Evolutionary conservation across 192 early-diverging fungal genomes (phyloP), one percentile per base, ranked within the genome.

Genomic region (Dissophora ornata): DNA sequence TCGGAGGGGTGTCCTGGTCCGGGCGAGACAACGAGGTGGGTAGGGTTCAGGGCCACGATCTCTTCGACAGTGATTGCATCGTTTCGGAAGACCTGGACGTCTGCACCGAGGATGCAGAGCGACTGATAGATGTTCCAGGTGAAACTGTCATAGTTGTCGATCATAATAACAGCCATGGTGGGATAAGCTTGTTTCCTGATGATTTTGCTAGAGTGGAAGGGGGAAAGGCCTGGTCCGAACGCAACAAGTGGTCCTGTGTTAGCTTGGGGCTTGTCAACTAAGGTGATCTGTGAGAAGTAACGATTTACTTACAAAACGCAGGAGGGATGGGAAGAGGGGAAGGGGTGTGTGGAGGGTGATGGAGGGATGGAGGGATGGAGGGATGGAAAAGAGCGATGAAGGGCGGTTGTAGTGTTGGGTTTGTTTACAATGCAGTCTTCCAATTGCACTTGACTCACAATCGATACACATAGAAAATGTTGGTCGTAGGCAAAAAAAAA

Each of bases 71-170:
- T 93, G 60, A 96, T 92, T 65, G 95, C 87, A 79, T 98, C 96
- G 79, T 99, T 98, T 32, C 98, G 88, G 74, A 85, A 93, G 44
- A 99, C 98, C 36, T 84, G 81, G 22, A 99, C 97, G 44, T 97
- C 80, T 2, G 97, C 97, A 16, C 97, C 97, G 18, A 96, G 88
- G 67, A 92, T 87, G 50, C 88, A 89, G 16, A 99, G 86, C 56
- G 91, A 97, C 84, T 98, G 97, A 83, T 97, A 98, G 32, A 99
- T 87, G 81, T 99, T 99, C 89, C 95, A 99, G 26, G 96, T 98
- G 71, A 99, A 99, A 64, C 90, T 93, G 85, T 99, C 98, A 88
- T 97, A 99, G 70, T 97, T 97, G 85, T 99, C 97, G 54, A 99
- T 96, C 67, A 97, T 86, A 52, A 98, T 61, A 40, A 92, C 89